Base-by-base conservation (phyloP, 129 eudicot species). In the Flaveria trinervia region DNA sequence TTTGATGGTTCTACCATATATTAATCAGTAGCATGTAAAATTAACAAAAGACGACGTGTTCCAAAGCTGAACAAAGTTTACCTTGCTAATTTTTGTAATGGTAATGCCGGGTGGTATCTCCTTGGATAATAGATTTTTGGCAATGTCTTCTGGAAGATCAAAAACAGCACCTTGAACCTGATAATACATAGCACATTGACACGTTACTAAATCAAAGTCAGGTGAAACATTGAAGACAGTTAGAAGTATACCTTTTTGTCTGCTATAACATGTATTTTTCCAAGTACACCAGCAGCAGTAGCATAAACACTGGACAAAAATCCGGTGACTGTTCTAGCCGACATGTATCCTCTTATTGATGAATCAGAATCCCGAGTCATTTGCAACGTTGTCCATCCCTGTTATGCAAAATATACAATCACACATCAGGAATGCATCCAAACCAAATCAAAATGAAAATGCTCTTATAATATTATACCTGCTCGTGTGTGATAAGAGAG, bases 101-200 rank as follows among this genome's bases (percentile, higher is more conserved):
- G 96, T 87, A 84, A 89, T 83, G 75, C 98, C 98, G 18, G 96
- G 84, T 48, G 97, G 97, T 65, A 88, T 62, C 83, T 90, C 90
- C 90, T 83, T 88, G 3, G 73, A 84, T 50, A 93, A 77, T 18
- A 93, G 86, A 79, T 90, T 92, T 76, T 85, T 90, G 12, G 97
- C 98, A 59, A 93, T 83, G 76, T 93, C 97, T 78, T 93, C 97
- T 0, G 98, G 96, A 74, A 93, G 97, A 82, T 93, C 97, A 77
- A 93, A 93, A 68, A 93, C 93, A 5, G 97, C 96, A 44, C 98
- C 98, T 77, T 85, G 90, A 77, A 90, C 83, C 98, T 93, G 83
- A 82, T 15, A 62, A 64, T 43, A 54, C 16, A 4, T 48, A 43
- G 23, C 28, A 78, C 1, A 55, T 68, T 43, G 2, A 50, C 45